Percentiles rank a stretch among this genome's conserved stretches.
Evolutionary conservation across 2,329 filamentous ascomycete genomes (phyloP).

Genomic region (Gnomoniopsis sp.): DNA sequence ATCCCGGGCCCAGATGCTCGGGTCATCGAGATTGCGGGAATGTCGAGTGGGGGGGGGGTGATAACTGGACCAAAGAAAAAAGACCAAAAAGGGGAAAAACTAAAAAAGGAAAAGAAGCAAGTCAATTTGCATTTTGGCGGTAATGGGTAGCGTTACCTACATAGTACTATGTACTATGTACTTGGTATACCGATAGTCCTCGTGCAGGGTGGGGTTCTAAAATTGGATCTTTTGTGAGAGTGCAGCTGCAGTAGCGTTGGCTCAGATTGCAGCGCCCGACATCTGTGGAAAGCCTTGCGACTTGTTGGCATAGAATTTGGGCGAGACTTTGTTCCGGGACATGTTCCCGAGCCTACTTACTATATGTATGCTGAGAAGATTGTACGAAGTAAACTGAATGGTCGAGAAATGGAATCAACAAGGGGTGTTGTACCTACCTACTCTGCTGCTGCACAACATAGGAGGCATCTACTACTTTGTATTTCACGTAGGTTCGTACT

Average conservation of each 20-base stretch:
- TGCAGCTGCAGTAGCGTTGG: constrained; percentile 17
- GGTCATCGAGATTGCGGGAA: constrained; percentile 6
- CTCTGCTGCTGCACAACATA: not conserved
- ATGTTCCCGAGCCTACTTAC: not conserved
- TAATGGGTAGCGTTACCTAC: not conserved
- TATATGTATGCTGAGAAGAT: not conserved
- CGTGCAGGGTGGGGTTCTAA: constrained; percentile 4
- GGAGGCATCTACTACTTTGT: not conserved
- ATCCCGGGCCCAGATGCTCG: not conserved
- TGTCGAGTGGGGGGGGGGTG: not conserved
- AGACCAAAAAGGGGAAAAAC: no score
- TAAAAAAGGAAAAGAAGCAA: not conserved
- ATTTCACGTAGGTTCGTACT: no score
- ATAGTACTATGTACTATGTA: no score
- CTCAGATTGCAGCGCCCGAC: constrained; percentile 11
- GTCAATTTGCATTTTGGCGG: not conserved
- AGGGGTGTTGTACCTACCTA: not conserved
- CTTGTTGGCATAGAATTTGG: not conserved
- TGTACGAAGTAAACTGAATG: not conserved
- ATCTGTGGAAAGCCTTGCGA: not conserved
- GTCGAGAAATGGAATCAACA: not conserved
- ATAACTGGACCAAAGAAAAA: not conserved
- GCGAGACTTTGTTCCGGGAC: not conserved
- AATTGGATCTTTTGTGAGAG: constrained; percentile 9
- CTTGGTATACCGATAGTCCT: not conserved